phyloP scores from a whole-genome alignment of 176 grass and related monocot genomes.

The Eleusine indica region DNA sequence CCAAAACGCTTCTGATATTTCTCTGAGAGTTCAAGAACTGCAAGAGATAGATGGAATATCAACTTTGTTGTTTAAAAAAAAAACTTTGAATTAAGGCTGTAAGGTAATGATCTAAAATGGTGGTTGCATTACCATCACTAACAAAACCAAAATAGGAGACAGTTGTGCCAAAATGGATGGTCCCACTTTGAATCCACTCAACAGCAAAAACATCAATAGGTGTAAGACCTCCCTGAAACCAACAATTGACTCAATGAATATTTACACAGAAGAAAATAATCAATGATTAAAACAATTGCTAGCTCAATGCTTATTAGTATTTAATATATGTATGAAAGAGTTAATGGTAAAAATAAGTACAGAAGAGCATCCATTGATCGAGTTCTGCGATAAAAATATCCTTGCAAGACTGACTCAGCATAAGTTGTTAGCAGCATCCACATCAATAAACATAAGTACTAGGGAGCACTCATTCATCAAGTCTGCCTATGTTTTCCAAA shows the following conservation, averaged over 20 bases:
- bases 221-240: conserved; percentile 81
- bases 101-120: conserved; percentile 16
- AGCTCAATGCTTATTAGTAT: background rate
- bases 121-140: conserved; percentile 83
- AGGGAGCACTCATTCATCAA: conserved; percentile 17
- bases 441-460: conserved; percentile 23
- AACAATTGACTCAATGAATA: conserved; percentile 28
- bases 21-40: conserved; percentile 95
- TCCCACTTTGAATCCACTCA: conserved; percentile 91
- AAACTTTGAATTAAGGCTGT: background rate
- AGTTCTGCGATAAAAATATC: background rate
- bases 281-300: background rate
- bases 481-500: no score
- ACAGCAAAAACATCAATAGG: conserved; percentile 93
- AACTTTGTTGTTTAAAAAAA: conserved; percentile 27
- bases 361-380: background rate
- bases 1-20: conserved; percentile 96
- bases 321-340: background rate
- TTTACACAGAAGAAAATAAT: conserved; percentile 19
- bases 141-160: conserved; percentile 99
- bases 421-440: background rate
- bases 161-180: conserved; percentile 87
- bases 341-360: background rate
- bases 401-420: background rate
- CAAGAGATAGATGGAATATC: conserved; percentile 45